These are phyloP conservation scores for Metarhizium guizhouense DNA, from an alignment of 2,329 filamentous ascomycete species.

Conservation along the genomic window DNA sequence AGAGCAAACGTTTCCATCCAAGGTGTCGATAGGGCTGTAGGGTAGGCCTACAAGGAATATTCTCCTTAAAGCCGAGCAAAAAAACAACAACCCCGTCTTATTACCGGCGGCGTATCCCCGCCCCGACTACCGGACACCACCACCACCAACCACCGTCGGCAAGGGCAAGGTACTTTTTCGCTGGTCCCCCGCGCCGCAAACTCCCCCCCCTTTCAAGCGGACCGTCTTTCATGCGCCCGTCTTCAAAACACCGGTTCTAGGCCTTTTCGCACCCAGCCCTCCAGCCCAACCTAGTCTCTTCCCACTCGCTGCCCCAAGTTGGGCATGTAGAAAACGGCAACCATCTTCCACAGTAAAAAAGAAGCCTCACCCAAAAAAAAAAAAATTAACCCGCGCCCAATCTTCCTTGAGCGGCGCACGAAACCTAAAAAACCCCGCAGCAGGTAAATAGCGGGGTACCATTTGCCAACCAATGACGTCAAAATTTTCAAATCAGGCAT, in stretches of 20 bases:
- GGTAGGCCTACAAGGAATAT: not conserved
- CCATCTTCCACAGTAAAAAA: no score
- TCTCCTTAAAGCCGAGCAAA: not conserved
- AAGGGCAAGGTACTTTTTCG: no score
- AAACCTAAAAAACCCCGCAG: not conserved
- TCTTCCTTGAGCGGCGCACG: not conserved
- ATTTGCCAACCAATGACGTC: not conserved
- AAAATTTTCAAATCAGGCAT: not conserved
- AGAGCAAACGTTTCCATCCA: no score
- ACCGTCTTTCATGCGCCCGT: not conserved
- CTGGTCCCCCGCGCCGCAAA: no score
- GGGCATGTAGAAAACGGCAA: no score
- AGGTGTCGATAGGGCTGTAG: not conserved
- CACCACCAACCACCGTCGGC: no score
- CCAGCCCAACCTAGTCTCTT: not conserved
- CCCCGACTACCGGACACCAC: not conserved
- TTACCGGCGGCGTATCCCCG: not conserved
- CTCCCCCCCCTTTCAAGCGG: no score
- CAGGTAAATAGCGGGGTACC: not conserved
- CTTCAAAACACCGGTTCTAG: not conserved
- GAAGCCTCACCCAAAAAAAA: no score
- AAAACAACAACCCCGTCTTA: not conserved
- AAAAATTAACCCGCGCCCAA: no score
- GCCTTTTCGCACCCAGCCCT: not conserved
- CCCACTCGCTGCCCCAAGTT: slow-evolving; percentile 2